These are phyloP conservation scores for Paracorniculantispora psalliotae DNA, from an alignment of 2,329 filamentous ascomycete species.

Conservation along the genomic window DNA sequence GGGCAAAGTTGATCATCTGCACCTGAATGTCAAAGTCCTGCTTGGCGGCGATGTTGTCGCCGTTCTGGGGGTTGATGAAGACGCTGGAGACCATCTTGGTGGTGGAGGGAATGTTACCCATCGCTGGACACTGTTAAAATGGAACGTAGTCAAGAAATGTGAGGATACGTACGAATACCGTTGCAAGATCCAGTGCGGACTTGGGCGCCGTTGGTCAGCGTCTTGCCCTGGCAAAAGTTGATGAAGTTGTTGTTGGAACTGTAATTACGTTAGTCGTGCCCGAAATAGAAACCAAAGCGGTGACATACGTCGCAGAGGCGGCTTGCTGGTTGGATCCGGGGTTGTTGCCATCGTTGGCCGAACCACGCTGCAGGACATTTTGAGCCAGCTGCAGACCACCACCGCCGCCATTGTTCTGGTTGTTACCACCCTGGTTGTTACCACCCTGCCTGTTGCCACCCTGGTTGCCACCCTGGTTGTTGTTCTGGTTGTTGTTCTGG, in stretches of 20 bases:
- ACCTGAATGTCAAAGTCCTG: constrained; percentile 50
- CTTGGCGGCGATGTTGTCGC: constrained; percentile 41
- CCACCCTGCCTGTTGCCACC: constrained; percentile 19
- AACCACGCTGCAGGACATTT: constrained; percentile 46
- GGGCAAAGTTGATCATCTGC: constrained; percentile 46
- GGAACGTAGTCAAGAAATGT: not conserved
- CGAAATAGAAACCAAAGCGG: not conserved
- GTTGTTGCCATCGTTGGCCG: constrained; percentile 43
- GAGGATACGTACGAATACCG: constrained; percentile 47
- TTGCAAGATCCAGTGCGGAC: constrained; percentile 57
- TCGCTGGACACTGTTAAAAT: constrained; percentile 33
- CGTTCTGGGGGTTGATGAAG: constrained; percentile 48
- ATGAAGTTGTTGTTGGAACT: constrained; percentile 58
- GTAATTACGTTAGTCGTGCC: constrained; percentile 19
- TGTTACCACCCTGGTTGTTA: constrained; percentile 19
- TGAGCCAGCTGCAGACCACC: constrained; percentile 32
- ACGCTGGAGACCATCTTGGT: constrained; percentile 54
- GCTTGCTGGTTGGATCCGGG: constrained; percentile 43
- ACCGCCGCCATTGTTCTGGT: constrained; percentile 19
- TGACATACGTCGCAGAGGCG: constrained; percentile 46
- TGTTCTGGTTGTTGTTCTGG: constrained; percentile 19
- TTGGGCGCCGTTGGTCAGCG: constrained; percentile 57
- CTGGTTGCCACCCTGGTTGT: constrained; percentile 21
- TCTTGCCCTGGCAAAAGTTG: constrained; percentile 54
- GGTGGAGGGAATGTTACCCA: constrained; percentile 55